These are phyloP conservation scores for Ustanciosporium gigantosporum DNA, from an alignment of 1,284 basidiomycete genomes.

Conservation along the genomic window DNA sequence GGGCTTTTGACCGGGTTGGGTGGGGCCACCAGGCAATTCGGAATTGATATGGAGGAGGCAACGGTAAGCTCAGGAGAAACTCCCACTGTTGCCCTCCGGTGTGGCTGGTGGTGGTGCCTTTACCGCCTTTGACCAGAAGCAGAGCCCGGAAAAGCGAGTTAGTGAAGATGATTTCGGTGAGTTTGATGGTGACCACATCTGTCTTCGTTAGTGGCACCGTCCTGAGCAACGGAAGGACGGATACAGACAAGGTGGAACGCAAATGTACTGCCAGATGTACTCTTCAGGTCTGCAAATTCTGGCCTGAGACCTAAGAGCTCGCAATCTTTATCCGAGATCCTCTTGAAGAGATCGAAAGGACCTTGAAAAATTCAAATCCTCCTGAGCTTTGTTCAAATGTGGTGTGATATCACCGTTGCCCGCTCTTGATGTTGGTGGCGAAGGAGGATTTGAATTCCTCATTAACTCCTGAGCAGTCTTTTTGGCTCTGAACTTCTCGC, in stretches of 20 bases:
- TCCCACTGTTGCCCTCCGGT: constrained; percentile 91
- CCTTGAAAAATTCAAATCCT: constrained; percentile 92
- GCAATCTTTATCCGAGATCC: constrained; percentile 91
- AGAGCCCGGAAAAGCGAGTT: constrained; percentile 92
- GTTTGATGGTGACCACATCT: constrained; percentile 96
- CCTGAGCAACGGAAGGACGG: constrained; percentile 93
- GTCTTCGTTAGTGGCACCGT: constrained; percentile 82
- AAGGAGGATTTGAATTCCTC: constrained; percentile 87
- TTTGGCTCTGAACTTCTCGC: constrained; percentile 95
- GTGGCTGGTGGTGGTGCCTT: constrained; percentile 57
- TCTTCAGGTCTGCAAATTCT: constrained; percentile 87
- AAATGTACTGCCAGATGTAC: constrained; percentile 99
- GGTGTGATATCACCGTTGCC: constrained; percentile 83
- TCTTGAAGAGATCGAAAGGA: constrained; percentile 87
- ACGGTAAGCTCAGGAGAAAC: constrained; percentile 89
- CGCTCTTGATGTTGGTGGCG: constrained; percentile 73
- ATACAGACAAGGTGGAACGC: constrained; percentile 97
- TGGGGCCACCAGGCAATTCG: constrained; percentile 76
- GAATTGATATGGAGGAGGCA: constrained; percentile 99
- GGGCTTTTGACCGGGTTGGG: constrained; percentile 55
- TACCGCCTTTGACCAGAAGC: constrained; percentile 72
- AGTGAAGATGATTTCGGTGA: constrained; percentile 94
- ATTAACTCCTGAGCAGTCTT: constrained; percentile 87
- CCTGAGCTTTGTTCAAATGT: constrained; percentile 86
- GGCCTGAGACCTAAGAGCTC: constrained; percentile 91